Evolutionary conservation across 1,284 basidiomycete species (phyloP), one percentile per base, ranked within the genome.

Genomic region (Caloboletus firmus): DNA sequence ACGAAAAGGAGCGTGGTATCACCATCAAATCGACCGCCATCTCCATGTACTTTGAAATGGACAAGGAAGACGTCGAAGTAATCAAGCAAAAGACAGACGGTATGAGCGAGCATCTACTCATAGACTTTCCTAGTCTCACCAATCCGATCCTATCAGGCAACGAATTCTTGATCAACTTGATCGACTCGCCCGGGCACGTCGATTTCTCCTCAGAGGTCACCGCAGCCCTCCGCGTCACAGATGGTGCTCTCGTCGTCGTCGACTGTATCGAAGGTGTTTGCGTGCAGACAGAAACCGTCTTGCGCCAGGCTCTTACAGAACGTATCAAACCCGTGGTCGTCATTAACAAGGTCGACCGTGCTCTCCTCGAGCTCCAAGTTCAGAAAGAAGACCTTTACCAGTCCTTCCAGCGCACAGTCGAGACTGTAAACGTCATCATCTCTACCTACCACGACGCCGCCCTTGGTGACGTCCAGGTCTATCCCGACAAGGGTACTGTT

Each of bases 311-410:
- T 56, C 85, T 99, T 52, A 86, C 87, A 57, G 97, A 99, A 81
- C 95, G 97, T 77, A 98, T 99, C 82, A 99, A 98, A 82, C 97
- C 97, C 66, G 96, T 99, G 70, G 88, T 98, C 70, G 89, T 98
- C 79, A 95, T 99, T 81, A 99, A 99, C 89, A 99, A 99, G 85
- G 95, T 99, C 71, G 97, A 99, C 79, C 96, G 97, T 75, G 97
- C 97, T 57, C 87, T 99, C 51, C 93, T 99, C 68, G 97, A 99
- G 79, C 87, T 99, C 58, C 97, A 99, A 78, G 92, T 98, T 63
- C 81, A 84, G 74, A 98, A 99, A 81, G 97, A 99, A 76, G 89
- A 92, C 66, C 89, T 99, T 56, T 99, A 89, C 84, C 97, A 98
- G 78, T 93, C 93, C 52, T 99, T 99, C 90, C 85, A 83, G 67